Conservation (phyloP, 352 stramenopile genomes). For the Phytophthora cactorum region DNA sequence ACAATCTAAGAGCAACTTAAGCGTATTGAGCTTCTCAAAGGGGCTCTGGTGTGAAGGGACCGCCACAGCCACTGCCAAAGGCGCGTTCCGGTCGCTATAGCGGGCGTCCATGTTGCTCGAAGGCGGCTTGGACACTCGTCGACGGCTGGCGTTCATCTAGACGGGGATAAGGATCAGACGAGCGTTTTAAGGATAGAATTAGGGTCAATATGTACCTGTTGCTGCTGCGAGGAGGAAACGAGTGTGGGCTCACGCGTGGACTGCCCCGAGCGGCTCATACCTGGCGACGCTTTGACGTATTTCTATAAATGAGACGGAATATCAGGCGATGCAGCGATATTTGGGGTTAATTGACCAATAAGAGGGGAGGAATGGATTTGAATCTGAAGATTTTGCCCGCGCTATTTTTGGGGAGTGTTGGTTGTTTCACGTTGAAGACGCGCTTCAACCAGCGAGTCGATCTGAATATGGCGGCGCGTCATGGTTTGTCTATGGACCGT, state of each 20-base stretch:
- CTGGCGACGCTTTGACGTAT: conserved; percentile 12
- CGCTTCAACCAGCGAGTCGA: background rate
- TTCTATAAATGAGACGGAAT: conserved; percentile 19
- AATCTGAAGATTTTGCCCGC: conserved; percentile 1
- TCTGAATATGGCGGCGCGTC: background rate
- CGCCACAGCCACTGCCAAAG: conserved; percentile 32
- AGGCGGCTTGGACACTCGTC: conserved; percentile 23
- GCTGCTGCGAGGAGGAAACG: conserved; percentile 11
- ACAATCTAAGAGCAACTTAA: conserved; percentile 82
- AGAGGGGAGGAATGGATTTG: background rate
- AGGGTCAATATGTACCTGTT: conserved; percentile 18
- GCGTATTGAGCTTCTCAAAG: conserved; percentile 88
- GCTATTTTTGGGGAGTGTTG: conserved; percentile 2
- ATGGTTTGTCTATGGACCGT: conserved; percentile 3
- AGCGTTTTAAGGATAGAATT: conserved; percentile 2
- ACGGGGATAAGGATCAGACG: background rate
- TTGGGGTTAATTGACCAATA: conserved; percentile 12
- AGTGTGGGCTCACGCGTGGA: conserved; percentile 16
- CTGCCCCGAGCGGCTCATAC: conserved; percentile 18
- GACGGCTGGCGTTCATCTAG: conserved; percentile 25
- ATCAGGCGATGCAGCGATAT: background rate
- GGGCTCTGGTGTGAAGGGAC: conserved; percentile 41
- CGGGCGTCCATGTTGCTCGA: conserved; percentile 19
- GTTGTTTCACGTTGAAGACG: conserved; percentile 24
- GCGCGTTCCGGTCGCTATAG: conserved; percentile 13